These are phyloP conservation scores for Malus sieversii DNA, from an alignment of 306 rosid species.

Conservation along the genomic window DNA sequence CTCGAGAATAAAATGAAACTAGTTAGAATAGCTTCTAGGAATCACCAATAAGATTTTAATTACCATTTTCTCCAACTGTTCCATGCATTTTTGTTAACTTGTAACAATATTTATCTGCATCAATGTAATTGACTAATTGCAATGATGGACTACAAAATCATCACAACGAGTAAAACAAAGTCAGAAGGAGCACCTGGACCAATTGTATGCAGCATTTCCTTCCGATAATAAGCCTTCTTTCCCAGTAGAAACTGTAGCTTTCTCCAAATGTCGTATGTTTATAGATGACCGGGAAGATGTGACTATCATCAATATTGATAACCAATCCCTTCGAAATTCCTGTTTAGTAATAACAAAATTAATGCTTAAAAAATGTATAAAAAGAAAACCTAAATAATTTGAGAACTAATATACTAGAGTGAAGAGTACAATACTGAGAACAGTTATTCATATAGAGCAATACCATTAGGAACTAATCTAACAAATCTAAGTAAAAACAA, in stretches of 20 bases:
- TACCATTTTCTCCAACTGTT: background rate
- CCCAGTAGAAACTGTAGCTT: conserved; percentile 96
- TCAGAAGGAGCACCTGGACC: conserved; percentile 76
- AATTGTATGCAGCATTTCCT: conserved; percentile 92
- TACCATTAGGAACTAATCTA: background rate
- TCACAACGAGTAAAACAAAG: conserved; percentile 7
- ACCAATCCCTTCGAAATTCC: conserved; percentile 95
- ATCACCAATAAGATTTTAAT: background rate
- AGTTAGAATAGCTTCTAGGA: background rate
- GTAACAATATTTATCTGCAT: background rate
- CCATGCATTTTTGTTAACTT: background rate
- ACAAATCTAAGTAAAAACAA: background rate
- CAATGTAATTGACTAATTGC: background rate
- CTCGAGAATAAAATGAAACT: background rate
- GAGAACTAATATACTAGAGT: background rate
- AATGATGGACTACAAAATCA: background rate
- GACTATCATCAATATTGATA: conserved; percentile 76
- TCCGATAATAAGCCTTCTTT: conserved; percentile 92
- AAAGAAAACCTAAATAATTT: background rate
- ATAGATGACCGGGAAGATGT: conserved; percentile 93
- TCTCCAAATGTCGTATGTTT: conserved; percentile 97
- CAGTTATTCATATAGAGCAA: background rate
- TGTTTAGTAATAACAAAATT: conserved; percentile 19
- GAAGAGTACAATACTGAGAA: background rate
- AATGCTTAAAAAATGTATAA: background rate